Base-by-base conservation (phyloP, 257 asterid species). In the Hygrophila difformis region DNA sequence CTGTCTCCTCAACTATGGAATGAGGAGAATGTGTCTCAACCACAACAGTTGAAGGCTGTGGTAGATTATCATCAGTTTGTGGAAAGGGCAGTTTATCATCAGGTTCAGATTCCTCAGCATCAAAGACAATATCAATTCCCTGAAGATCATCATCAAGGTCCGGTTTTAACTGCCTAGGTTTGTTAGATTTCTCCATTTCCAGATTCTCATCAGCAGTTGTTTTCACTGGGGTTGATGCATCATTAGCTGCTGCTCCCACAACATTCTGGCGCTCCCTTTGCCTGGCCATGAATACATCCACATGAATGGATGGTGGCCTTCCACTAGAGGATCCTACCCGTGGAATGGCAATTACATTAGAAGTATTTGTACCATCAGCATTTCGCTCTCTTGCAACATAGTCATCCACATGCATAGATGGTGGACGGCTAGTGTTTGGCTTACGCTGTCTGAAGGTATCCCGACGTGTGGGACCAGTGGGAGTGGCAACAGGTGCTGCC, bases 361-460 rank as follows among this genome's bases (percentile, higher is more conserved):
- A 71, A 59, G 59, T 79, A 42, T 60, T 67, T 56, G 81, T 54
- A 62, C 93, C 86, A 71, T 83, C 97, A 29, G 83, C 74, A 57
- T 65, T 83, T 70, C 97, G 74, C 62, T 87, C 97, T 67, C 94
- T 80, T 42, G 91, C 91, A 56, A 87, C 97, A 68, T 83, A 87
- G 78, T 83, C 97, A 68, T 87, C 97, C 47, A 87, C 97, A 45
- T 89, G 98, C 98, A 89, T 89, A 56, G 98, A 89, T 57, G 98
- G 98, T 47, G 98, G 94, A 46, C 96, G 76, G 74, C 98, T 89
- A 35, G 96, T 89, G 75, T 89, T 89, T 21, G 93, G 94, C 75
- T 89, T 89, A 49, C 98, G 98, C 70, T 77, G 93, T 55, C 98
- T 77, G 65, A 89, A 89, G 53, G 79, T 68, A 65, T 89, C 98